Base-by-base conservation (phyloP, 345 rosid species). In the Camelina neglecta region DNA sequence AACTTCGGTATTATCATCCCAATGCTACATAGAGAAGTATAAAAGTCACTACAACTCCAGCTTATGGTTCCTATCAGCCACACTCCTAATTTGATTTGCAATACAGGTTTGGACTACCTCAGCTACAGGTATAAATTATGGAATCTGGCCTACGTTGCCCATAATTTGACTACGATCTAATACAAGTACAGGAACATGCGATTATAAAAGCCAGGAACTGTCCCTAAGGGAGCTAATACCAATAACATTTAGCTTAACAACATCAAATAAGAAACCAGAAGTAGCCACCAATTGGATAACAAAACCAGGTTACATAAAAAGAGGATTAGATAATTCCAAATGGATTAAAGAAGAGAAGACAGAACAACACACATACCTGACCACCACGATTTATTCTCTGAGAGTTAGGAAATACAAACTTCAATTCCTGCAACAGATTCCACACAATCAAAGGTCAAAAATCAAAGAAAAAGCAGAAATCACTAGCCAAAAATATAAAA, bases 301-400 rank as follows among this genome's bases (percentile, higher is more conserved):
- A 68, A 38, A 59, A n/a, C 56, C 11, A 5, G 60, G 42, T 11
- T 50, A 29, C 15, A 35, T 26, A 5, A 24, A 53, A 72, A 50
- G 26, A 24, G 9, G 13, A 60, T 18, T 49, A 7, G 31, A 16
- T 33, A 50, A 4, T 65, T 33, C 11, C 24, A 63, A 23, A 51
- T 29, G 16, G 8, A 8, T 53, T n/a, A 18, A 41, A 21, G 9
- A 10, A 11, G 58, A 55, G 13, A 53, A 56, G 57, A 11, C 50
- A 61, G 65, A 73, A 47, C 38, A 49, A 38, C 48, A 51, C 63
- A 80, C 79, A 5, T 31, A 92, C 99, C 92, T 92, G 97, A 75
- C 85, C 74, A 84, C 96, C 98, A 72, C 97, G 90, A 71, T 95
- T 92, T 67, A 92, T 86, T 44, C 88, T 82, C 70, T 79, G 84